phyloP scores from a whole-genome alignment of 805 yeast genomes.

The Starmera pachycereana region DNA sequence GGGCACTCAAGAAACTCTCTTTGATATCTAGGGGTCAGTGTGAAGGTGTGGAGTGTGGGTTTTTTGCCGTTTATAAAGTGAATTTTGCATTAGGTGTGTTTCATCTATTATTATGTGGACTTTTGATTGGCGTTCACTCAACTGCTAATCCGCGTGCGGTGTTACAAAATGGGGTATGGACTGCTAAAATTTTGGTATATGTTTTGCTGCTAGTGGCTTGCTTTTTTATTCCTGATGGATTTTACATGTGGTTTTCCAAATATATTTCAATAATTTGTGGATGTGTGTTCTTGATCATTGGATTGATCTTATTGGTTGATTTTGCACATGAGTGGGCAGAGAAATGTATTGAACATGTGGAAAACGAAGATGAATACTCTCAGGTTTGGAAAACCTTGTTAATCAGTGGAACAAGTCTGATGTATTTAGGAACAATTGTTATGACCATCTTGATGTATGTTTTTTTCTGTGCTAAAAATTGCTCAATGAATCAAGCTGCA shows the following conservation, averaged over 20 bases:
- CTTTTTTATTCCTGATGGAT: slow-evolving; percentile 77
- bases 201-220: slow-evolving; percentile 43
- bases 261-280: slow-evolving; percentile 79
- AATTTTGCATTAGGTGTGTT: slow-evolving; percentile 79
- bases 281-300: slow-evolving; percentile 78
- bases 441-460: slow-evolving; percentile 75
- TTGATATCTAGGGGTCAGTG: slow-evolving; percentile 62
- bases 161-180: slow-evolving; percentile 92
- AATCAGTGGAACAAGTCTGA: slow-evolving; percentile 75
- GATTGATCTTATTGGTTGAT: slow-evolving; percentile 82
- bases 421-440: slow-evolving; percentile 68
- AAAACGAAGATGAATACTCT: slow-evolving; percentile 54
- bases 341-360: slow-evolving; percentile 83
- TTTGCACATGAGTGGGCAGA: slow-evolving; percentile 99
- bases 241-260: slow-evolving; percentile 86
- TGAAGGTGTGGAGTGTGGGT: slow-evolving; percentile 81
- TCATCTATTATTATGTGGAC: slow-evolving; percentile 60
- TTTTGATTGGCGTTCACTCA: slow-evolving; percentile 66
- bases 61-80: slow-evolving; percentile 87
- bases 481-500: slow-evolving; percentile 84
- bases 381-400: slow-evolving; percentile 69
- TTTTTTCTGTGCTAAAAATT: slow-evolving; percentile 71
- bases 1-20: slow-evolving; percentile 65
- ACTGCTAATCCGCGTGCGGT: slow-evolving; percentile 69
- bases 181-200: slow-evolving; percentile 57